Evolutionary conservation across 495 filamentous ascomycete species (phyloP).

Genomic region (Penicillium ucsense): DNA sequence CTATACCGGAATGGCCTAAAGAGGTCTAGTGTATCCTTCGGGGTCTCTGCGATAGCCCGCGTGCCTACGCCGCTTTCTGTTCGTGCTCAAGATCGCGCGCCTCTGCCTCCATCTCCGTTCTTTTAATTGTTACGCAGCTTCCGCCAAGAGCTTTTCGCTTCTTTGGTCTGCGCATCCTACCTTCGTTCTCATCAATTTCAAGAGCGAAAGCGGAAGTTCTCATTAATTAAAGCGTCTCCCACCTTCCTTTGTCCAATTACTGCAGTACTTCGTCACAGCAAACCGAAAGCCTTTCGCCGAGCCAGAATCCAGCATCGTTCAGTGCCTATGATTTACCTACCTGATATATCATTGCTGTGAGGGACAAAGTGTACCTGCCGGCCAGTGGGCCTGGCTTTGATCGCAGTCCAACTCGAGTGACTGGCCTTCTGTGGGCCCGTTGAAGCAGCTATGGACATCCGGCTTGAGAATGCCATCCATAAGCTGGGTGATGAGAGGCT

Average conservation of each 20-base stretch:
- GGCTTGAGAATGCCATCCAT: conserved; percentile 49
- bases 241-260: conserved; percentile 40
- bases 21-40: conserved; percentile 31
- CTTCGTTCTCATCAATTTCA: no score
- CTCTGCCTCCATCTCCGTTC: conserved; percentile 28
- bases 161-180: conserved; percentile 26
- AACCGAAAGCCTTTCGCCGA: conserved; percentile 3
- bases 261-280: conserved; percentile 35
- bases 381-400: conserved; percentile 35
- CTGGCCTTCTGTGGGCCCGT: conserved; percentile 19
- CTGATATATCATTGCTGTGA: conserved; percentile 18
- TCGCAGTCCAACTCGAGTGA: conserved; percentile 11
- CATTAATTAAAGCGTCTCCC: conserved; percentile 8
- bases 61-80: conserved; percentile 23
- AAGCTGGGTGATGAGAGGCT: conserved; percentile 50
- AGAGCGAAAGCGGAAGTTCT: neutral
- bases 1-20: conserved; percentile 21
- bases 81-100: conserved; percentile 28
- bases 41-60: conserved; percentile 35
- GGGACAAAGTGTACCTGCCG: conserved; percentile 26
- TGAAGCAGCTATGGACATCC: conserved; percentile 37
- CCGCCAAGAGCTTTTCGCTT: conserved; percentile 34
- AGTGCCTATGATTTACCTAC: conserved; percentile 37
- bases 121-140: conserved; percentile 33
- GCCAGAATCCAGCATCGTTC: conserved; percentile 33